Evolutionary conservation across 345 rosid species (phyloP).

Genomic region (Lumnitzera littorea): DNA sequence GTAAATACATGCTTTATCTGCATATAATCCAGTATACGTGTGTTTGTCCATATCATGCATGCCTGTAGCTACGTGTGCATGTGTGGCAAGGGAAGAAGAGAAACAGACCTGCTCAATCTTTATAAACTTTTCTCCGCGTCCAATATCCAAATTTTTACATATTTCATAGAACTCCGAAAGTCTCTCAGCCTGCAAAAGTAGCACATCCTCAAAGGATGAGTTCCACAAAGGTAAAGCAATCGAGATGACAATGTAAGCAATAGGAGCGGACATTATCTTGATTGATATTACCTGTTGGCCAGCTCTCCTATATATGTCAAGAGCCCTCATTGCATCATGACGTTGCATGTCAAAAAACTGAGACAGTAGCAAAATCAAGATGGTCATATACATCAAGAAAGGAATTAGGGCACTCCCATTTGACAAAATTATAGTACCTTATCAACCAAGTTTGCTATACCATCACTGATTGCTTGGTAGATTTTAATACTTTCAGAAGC

Average conservation of each 20-base stretch:
- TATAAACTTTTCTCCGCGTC: slow-evolving; percentile 71
- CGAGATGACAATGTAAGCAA: too few species aligned
- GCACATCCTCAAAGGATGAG: background rate
- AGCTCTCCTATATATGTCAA: slow-evolving; percentile 77
- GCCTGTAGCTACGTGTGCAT: background rate
- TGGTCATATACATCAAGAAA: slow-evolving; percentile 7
- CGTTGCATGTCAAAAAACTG: slow-evolving; percentile 99
- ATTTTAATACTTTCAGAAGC: slow-evolving; percentile 82
- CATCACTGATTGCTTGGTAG: slow-evolving; percentile 85
- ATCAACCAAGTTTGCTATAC: slow-evolving; percentile 82
- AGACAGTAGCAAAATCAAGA: slow-evolving; percentile 6
- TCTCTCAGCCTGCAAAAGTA: slow-evolving; percentile 64
- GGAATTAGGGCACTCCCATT: too few species aligned
- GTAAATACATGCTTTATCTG: background rate
- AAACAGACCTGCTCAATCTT: slow-evolving; percentile 89
- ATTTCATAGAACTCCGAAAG: slow-evolving; percentile 94
- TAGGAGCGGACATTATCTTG: background rate
- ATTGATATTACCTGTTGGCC: slow-evolving; percentile 69
- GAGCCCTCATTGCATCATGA: slow-evolving; percentile 71
- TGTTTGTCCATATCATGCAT: too few species aligned
- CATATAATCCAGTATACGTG: background rate
- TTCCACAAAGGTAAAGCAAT: too few species aligned
- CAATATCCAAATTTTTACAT: slow-evolving; percentile 76
- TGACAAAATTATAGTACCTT: slow-evolving; percentile 39
- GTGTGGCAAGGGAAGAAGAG: slow-evolving; percentile 5